Evolutionary conservation across 179 eudicot species (phyloP).

Genomic region (Gypsophila paniculata): DNA sequence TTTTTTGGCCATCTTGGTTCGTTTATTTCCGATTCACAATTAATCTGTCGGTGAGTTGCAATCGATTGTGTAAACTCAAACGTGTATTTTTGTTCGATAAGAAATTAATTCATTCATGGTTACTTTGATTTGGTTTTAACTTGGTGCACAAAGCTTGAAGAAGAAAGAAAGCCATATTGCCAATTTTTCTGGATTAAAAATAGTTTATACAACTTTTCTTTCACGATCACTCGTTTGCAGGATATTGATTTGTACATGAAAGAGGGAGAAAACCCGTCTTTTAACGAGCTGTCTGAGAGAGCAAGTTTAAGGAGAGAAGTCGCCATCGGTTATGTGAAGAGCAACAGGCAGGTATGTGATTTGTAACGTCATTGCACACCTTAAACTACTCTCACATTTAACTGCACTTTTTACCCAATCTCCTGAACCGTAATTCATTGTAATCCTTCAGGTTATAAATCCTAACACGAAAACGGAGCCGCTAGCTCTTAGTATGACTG

Average conservation of each 20-base stretch:
- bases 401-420: background rate
- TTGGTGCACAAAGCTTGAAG: background rate
- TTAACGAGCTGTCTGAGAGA: conserved; percentile 65
- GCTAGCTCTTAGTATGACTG: conserved; percentile 52
- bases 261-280: conserved; percentile 65
- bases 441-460: conserved; percentile 65
- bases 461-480: conserved; percentile 79
- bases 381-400: background rate
- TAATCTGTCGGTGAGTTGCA: background rate
- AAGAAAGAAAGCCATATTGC: background rate
- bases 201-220: background rate
- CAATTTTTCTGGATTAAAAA: background rate
- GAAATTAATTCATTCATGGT: background rate
- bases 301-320: conserved; percentile 72
- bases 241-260: conserved; percentile 69
- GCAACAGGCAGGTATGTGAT: conserved; percentile 54
- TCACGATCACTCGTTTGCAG: conserved; percentile 31
- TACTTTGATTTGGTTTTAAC: background rate
- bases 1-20: too few species aligned
- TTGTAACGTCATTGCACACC: conserved; percentile 3
- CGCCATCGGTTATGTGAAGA: conserved; percentile 70
- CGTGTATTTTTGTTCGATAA: too few species aligned
- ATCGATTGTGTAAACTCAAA: background rate
- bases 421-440: background rate
- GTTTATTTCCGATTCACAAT: background rate